phyloP scores from a whole-genome alignment of 352 stramenopile species.

The Phytophthora hibernalis region DNA sequence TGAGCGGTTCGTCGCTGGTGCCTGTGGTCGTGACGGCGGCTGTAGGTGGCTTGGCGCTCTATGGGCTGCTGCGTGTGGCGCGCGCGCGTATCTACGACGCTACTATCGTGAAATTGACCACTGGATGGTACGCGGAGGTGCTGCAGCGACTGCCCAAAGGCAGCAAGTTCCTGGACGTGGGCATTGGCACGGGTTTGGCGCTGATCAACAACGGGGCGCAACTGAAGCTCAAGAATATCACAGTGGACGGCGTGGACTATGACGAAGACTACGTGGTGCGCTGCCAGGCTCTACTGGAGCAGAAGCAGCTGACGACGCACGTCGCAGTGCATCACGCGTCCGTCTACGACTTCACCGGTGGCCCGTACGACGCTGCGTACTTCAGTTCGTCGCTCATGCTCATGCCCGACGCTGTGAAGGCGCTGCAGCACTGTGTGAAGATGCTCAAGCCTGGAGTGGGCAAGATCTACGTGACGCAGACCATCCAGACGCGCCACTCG shows the following conservation, averaged over 20 bases:
- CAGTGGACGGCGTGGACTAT: conserved; percentile 91
- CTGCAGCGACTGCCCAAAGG: conserved; percentile 60
- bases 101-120: conserved; percentile 89
- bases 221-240: conserved; percentile 72
- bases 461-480: conserved; percentile 91
- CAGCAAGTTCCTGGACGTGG: conserved; percentile 87
- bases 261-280: conserved; percentile 86
- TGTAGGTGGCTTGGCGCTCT: conserved; percentile 41
- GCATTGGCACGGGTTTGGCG: conserved; percentile 87
- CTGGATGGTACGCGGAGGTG: conserved; percentile 90
- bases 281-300: conserved; percentile 60
- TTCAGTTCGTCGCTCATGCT: conserved; percentile 94
- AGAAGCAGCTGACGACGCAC: conserved; percentile 45
- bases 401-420: conserved; percentile 89
- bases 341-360: conserved; percentile 79
- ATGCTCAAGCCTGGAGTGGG: conserved; percentile 65
- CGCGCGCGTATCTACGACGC: conserved; percentile 89
- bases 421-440: conserved; percentile 65
- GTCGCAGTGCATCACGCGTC: conserved; percentile 80
- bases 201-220: conserved; percentile 71
- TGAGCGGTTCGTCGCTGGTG: conserved; percentile 13
- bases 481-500: conserved; percentile 86
- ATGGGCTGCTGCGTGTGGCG: conserved; percentile 58
- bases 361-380: conserved; percentile 90
- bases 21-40: conserved; percentile 16